These are phyloP conservation scores for Solanum bukasovii DNA, from an alignment of 257 asterid species.

Conservation along the genomic window DNA sequence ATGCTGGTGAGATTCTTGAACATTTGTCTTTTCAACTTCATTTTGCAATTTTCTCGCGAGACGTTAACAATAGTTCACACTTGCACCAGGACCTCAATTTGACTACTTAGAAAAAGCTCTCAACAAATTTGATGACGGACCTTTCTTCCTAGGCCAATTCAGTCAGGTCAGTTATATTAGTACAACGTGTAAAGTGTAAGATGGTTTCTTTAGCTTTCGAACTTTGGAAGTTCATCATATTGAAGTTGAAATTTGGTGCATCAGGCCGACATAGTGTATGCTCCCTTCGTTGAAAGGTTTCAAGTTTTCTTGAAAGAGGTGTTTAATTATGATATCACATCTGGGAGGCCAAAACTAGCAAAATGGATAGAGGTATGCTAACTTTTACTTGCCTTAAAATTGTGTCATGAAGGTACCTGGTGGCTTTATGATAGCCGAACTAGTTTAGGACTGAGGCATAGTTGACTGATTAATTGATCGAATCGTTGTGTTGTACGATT, in stretches of 20 bases:
- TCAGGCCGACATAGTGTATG: conserved; percentile 48
- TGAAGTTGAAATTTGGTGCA: background rate
- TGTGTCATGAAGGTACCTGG: background rate
- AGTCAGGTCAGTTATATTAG: conserved; percentile 26
- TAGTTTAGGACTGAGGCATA: background rate
- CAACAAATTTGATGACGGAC: conserved; percentile 34
- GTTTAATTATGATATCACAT: conserved; percentile 37
- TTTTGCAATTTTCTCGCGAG: background rate
- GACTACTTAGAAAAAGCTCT: conserved; percentile 58
- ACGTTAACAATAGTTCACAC: background rate
- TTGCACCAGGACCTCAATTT: conserved; percentile 3
- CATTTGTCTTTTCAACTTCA: background rate
- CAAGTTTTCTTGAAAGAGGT: conserved; percentile 29
- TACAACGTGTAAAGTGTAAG: background rate
- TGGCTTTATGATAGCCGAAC: background rate
- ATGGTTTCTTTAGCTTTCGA: background rate
- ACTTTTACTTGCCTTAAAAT: background rate
- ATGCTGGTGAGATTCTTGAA: conserved; percentile 19
- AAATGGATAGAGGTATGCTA: conserved; percentile 36
- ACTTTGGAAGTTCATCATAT: background rate
- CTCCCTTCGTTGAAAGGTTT: conserved; percentile 56
- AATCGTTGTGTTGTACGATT: background rate
- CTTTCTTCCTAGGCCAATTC: conserved; percentile 62
- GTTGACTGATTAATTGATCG: background rate
- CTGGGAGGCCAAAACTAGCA: conserved; percentile 53